phyloP scores from a whole-genome alignment of 768 basidiomycete species.

The Tremella yokohamensis region DNA sequence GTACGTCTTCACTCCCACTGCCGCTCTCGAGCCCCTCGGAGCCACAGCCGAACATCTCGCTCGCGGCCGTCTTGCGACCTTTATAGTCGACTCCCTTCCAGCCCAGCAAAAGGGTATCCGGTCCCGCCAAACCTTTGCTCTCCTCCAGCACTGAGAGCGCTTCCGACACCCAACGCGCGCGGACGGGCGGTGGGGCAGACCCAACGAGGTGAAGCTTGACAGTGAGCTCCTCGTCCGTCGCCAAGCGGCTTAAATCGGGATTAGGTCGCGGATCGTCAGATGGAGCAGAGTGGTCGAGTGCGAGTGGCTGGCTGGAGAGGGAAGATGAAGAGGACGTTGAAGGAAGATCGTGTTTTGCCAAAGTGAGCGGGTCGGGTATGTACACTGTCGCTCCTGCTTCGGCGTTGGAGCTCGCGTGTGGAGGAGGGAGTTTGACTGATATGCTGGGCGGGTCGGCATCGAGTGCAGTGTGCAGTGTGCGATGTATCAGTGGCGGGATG shows the following conservation, averaged over 20 bases:
- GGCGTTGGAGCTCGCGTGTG: background rate
- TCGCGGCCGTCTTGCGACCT: conserved; percentile 32
- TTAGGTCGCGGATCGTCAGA: background rate
- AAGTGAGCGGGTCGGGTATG: conserved; percentile 34
- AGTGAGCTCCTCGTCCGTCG: conserved; percentile 30
- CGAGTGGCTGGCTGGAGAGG: background rate
- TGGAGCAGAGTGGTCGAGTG: background rate
- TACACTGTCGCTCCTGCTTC: conserved; percentile 5
- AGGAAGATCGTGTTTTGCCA: conserved; percentile 34
- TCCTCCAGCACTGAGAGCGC: conserved; percentile 15
- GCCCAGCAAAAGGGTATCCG: conserved; percentile 46
- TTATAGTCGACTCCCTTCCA: conserved; percentile 48
- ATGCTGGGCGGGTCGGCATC: conserved; percentile 29
- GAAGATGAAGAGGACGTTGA: background rate
- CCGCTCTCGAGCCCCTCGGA: conserved; percentile 27
- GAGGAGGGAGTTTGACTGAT: background rate
- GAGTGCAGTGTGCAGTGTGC: conserved; percentile 41
- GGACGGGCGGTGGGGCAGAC: background rate
- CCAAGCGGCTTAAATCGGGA: background rate
- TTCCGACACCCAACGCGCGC: conserved; percentile 20
- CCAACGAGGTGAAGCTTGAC: conserved; percentile 39
- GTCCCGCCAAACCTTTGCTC: conserved; percentile 24
- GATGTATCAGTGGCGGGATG: conserved; percentile 45
- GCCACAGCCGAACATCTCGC: conserved; percentile 43
- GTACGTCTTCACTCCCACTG: conserved; percentile 19